A percentile compares a stretch with the other conserved stretches of the same genome.
phyloP scores from a whole-genome alignment of 179 eudicot genomes.

The Gypsophila paniculata region DNA sequence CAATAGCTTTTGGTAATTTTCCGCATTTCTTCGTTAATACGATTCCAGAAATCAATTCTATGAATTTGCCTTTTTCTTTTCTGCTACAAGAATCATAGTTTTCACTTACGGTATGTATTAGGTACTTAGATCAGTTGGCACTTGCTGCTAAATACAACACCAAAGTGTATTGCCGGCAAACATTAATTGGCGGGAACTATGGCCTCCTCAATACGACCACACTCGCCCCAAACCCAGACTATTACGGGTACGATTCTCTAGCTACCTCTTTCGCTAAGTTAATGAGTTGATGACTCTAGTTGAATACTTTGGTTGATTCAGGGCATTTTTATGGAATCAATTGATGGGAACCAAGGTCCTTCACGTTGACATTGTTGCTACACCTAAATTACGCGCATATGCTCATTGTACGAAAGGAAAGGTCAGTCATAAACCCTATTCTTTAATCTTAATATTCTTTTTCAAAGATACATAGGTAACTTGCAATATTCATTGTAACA shows the following conservation, averaged over 20 bases:
- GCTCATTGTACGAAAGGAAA: constrained; percentile 84
- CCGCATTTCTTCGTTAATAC: neutral
- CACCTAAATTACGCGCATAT: constrained; percentile 63
- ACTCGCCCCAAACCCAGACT: constrained; percentile 83
- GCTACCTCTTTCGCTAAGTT: neutral
- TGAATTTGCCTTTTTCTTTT: neutral
- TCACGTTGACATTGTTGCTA: constrained; percentile 40
- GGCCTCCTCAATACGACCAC: constrained; percentile 71
- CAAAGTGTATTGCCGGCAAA: constrained; percentile 92
- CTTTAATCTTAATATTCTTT: neutral
- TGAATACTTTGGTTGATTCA: constrained; percentile 24
- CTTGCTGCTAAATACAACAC: constrained; percentile 73
- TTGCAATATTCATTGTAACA: too few relatives aligned
- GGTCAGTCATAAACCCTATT: constrained; percentile 37
- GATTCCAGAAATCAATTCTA: neutral
- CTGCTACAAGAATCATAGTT: neutral
- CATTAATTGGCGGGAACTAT: constrained; percentile 81
- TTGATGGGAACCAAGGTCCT: constrained; percentile 88
- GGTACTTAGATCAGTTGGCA: constrained; percentile 97
- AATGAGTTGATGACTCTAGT: neutral
- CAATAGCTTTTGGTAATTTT: constrained; percentile 80
- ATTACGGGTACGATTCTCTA: constrained; percentile 56
- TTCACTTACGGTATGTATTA: constrained; percentile 23
- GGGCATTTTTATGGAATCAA: constrained; percentile 84
- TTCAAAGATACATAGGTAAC: too few relatives aligned